phyloP scores from a whole-genome alignment of 1,284 basidiomycete species.

The Mycosarcoma mackinlayi region DNA sequence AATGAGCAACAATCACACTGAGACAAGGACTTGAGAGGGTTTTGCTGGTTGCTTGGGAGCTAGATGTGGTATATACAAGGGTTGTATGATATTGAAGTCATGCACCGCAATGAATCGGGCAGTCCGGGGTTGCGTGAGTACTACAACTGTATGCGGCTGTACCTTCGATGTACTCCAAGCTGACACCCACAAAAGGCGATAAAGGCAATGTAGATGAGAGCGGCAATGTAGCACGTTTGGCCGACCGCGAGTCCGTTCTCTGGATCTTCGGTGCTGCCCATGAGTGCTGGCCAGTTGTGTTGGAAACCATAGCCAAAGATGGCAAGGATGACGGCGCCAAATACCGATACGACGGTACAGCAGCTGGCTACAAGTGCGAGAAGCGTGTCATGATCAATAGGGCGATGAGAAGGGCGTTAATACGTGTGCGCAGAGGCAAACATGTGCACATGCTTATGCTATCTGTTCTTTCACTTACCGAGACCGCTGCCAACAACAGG shows the following conservation, averaged over 20 bases:
- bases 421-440: too few relatives aligned
- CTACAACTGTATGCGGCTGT: slow-evolving; percentile 61
- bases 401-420: slow-evolving; percentile 1
- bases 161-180: slow-evolving; percentile 61
- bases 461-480: slow-evolving; percentile 32
- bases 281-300: slow-evolving; percentile 70
- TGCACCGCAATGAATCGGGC: neutral
- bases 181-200: slow-evolving; percentile 72
- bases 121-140: too few relatives aligned
- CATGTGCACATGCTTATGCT: neutral
- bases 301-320: slow-evolving; percentile 64
- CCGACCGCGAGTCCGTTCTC: slow-evolving; percentile 70
- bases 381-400: neutral
- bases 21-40: too few relatives aligned
- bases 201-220: slow-evolving; percentile 71
- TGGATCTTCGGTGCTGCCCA: slow-evolving; percentile 71
- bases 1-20: too few relatives aligned
- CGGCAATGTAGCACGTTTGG: slow-evolving; percentile 71
- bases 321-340: slow-evolving; percentile 72
- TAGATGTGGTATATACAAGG: slow-evolving; percentile 5
- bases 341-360: slow-evolving; percentile 72
- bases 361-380: slow-evolving; percentile 69
- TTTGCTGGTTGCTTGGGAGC: neutral
- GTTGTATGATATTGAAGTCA: neutral
- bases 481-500: slow-evolving; percentile 57